Evolutionary conservation across 345 rosid genomes (phyloP).

Genomic region (Arabidopsis arenosa): DNA sequence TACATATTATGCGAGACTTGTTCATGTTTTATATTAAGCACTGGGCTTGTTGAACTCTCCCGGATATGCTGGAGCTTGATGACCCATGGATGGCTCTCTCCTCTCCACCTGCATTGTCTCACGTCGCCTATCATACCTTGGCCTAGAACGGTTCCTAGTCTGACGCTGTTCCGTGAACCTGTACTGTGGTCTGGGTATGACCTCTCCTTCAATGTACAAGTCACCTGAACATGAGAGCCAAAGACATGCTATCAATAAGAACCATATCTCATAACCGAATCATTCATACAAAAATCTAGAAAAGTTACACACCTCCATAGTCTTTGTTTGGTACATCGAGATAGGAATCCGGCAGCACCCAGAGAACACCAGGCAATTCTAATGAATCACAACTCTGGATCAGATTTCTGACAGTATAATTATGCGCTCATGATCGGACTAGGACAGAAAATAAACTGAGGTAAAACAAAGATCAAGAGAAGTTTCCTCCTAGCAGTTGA

Average conservation of each 20-base stretch:
- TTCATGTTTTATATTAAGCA: constrained; percentile 11
- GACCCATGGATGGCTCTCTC: constrained; percentile 49
- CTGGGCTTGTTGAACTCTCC: constrained; percentile 18
- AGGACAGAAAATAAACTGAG: background rate
- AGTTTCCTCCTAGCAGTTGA: background rate
- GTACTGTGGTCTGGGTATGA: constrained; percentile 84
- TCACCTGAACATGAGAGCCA: constrained; percentile 61
- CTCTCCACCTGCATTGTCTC: constrained; percentile 81
- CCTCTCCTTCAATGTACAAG: constrained; percentile 82
- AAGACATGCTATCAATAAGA: background rate
- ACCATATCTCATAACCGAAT: background rate
- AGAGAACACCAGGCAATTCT: constrained; percentile 89
- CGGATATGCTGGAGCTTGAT: constrained; percentile 41
- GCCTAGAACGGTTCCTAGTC: constrained; percentile 61
- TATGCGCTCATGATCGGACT: background rate
- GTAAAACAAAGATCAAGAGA: background rate
- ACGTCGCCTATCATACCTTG: constrained; percentile 73
- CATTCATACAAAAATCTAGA: background rate
- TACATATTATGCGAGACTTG: background rate
- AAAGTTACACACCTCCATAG: constrained; percentile 76
- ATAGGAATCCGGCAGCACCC: constrained; percentile 97
- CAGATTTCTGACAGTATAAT: background rate
- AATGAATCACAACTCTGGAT: constrained; percentile 32
- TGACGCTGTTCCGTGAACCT: constrained; percentile 64
- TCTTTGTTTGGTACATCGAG: constrained; percentile 97